These are phyloP conservation scores for Hypsizygus marmoreus DNA, from an alignment of 768 basidiomycete genomes.

Conservation along the genomic window DNA sequence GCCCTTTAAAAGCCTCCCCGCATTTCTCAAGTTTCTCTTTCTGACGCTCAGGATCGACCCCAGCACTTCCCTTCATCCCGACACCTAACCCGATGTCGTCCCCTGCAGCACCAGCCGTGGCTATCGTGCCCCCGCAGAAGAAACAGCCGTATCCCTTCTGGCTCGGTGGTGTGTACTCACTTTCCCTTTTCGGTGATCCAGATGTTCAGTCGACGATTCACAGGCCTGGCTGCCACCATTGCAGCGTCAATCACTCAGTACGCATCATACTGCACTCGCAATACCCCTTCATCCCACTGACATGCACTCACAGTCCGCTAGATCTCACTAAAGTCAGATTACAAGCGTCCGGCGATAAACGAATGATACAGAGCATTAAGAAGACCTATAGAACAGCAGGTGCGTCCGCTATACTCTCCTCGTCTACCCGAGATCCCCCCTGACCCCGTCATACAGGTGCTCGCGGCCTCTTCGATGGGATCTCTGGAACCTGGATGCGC, in stretches of 20 bases:
- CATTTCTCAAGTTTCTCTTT: neutral
- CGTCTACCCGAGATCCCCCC: constrained; percentile 22
- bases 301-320: constrained; percentile 53
- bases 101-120: constrained; percentile 8
- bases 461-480: constrained; percentile 83
- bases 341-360: constrained; percentile 90
- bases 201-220: neutral
- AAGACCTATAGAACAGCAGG: constrained; percentile 86
- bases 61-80: neutral
- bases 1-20: too few species aligned
- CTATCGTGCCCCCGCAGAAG: constrained; percentile 30
- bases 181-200: neutral
- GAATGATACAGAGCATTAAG: constrained; percentile 80
- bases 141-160: constrained; percentile 87
- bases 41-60: neutral
- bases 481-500: constrained; percentile 84
- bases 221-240: constrained; percentile 79
- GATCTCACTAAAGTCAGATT: constrained; percentile 91
- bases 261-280: constrained; percentile 24
- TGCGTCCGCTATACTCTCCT: constrained; percentile 23
- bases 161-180: constrained; percentile 63
- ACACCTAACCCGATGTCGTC: constrained; percentile 13
- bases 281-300: neutral
- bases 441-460: constrained; percentile 39
- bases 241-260: constrained; percentile 89